phyloP scores from a whole-genome alignment of 2,329 filamentous ascomycete genomes.

The Fusarium sp. region DNA sequence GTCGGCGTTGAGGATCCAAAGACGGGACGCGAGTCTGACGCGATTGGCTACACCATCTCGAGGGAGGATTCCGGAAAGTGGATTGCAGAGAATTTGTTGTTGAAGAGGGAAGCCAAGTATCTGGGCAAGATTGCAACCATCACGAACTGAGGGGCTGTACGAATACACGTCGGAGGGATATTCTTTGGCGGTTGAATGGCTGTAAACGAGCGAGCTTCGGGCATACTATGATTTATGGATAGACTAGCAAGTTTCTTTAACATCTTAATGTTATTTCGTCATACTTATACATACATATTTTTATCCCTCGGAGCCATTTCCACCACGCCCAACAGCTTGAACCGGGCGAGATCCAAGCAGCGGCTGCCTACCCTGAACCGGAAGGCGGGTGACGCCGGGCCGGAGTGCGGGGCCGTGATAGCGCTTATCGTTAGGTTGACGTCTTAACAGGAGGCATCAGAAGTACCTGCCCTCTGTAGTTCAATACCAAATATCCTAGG shows the following conservation, averaged over 20 bases:
- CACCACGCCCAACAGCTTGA: too few species aligned
- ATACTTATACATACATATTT: too few species aligned
- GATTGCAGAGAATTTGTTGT: conserved; percentile 56
- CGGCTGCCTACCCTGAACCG: background rate
- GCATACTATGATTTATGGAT: background rate
- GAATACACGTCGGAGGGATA: too few species aligned
- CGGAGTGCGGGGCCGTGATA: background rate
- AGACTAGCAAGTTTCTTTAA: background rate
- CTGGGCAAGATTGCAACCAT: conserved; percentile 52
- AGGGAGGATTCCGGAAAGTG: conserved; percentile 60
- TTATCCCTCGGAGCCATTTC: too few species aligned
- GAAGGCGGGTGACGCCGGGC: background rate
- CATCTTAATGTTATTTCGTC: too few species aligned
- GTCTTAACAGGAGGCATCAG: background rate
- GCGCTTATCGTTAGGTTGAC: background rate
- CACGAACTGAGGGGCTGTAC: conserved; percentile 45
- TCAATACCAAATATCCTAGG: fast-evolving
- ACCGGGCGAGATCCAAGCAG: too few species aligned
- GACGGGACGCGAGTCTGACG: conserved; percentile 47
- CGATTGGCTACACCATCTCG: conserved; percentile 60
- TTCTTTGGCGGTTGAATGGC: background rate
- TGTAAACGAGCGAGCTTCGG: too few species aligned
- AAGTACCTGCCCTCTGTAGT: fast-evolving
- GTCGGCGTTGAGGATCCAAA: conserved; percentile 55
- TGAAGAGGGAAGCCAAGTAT: conserved; percentile 42